Evolutionary conservation across 805 yeast genomes (phyloP), one percentile per base, ranked within the genome.

Genomic region (Pichia ethanolica): DNA sequence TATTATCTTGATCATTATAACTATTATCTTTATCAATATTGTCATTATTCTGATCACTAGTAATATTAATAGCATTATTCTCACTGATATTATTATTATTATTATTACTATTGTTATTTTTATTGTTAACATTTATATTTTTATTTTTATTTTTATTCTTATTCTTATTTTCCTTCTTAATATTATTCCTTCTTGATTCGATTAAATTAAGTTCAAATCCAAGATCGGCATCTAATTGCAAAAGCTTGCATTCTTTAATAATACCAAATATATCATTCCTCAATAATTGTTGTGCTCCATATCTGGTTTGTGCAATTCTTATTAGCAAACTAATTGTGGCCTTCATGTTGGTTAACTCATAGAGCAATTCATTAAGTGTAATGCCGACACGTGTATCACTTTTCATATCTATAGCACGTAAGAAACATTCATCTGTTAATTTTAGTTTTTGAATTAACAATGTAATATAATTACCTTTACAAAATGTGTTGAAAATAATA

Each of bases 291-390:
- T 79, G 78, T 0, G 97, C 89, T 4, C 99, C 98, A 8, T 63
- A 60, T 53, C 86, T 79, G 0, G 86, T 78, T 59, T 85, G 88
- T 0, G 95, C 88, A 11, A 91, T 75, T 55, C 93, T 76, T 1
- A 82, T 73, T 53, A 91, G 68, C 44, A 90, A 74, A 50, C 82
- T 81, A 39, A 88, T 62, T 0, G 85, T 78, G 0, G 91, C 74
- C 57, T 84, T 86, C 68, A 84, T 85, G 1, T 87, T 83, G 0
- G 93, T 85, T 30, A 87, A 64, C 58, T 89, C 96, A 62, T 84
- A 84, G 1, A 87, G 63, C 28, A 85, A 65, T 4, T 78, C 67
- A 50, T 81, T 81, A 45, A 79, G 57, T 13, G 78, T 71, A 9
- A 77, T 65, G 32, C 67, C 64, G 44, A 65, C 69, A 14, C 8